Conservation (phyloP, 225 moss, liverwort and hornwort genomes). For the Thuidium tamariscinum region DNA sequence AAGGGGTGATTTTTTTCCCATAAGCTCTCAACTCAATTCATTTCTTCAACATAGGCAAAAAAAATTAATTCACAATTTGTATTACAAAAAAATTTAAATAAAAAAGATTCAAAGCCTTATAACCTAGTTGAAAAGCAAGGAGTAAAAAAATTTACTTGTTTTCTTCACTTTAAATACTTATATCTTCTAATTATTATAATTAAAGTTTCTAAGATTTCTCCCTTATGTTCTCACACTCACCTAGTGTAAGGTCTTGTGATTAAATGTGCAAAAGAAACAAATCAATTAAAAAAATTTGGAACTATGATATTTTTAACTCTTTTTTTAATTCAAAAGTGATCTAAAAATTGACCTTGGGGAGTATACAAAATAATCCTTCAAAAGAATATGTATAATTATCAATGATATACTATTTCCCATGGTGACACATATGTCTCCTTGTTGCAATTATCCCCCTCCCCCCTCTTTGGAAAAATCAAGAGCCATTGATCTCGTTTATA, state of each 20-base stretch:
- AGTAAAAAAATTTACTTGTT: neutral
- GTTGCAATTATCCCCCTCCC: too few relatives aligned
- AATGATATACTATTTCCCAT: too few relatives aligned
- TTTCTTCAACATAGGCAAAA: too few relatives aligned
- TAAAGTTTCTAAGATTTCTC: neutral
- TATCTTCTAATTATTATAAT: neutral
- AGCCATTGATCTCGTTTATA: too few relatives aligned
- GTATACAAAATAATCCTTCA: too few relatives aligned
- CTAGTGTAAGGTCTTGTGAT: neutral
- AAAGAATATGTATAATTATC: too few relatives aligned
- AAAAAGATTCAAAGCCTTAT: neutral
- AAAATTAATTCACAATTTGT: fast-evolving
- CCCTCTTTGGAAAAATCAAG: too few relatives aligned
- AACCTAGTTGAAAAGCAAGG: neutral
- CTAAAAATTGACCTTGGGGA: too few relatives aligned
- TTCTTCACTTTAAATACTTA: neutral
- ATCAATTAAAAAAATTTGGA: neutral
- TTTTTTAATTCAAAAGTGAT: neutral
- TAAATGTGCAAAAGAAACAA: neutral
- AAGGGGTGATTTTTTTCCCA: fast-evolving
- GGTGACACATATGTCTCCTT: too few relatives aligned
- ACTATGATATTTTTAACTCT: neutral
- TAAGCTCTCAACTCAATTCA: too few relatives aligned
- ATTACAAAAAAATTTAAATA: neutral
- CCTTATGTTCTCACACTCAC: neutral